These are phyloP conservation scores for Backusella parvicylindrica DNA, from an alignment of 192 early-diverging fungal genomes.

Conservation along the genomic window DNA sequence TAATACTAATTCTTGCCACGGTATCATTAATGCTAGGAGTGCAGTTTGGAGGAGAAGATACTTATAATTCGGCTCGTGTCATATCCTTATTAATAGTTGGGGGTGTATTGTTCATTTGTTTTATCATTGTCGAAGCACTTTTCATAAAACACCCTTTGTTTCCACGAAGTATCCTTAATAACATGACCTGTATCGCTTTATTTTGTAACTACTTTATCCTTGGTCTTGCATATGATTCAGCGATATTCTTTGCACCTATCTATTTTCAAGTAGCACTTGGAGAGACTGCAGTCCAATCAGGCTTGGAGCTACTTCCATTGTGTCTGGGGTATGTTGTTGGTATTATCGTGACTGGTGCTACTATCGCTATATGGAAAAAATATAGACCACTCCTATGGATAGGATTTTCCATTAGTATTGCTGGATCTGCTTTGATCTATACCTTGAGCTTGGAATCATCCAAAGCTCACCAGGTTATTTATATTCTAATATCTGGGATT, in stretches of 20 bases:
- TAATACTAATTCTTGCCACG: slow-evolving; percentile 45
- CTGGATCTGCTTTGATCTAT: slow-evolving; percentile 59
- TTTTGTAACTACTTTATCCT: slow-evolving; percentile 40
- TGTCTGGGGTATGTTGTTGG: slow-evolving; percentile 64
- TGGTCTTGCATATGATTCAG: slow-evolving; percentile 12
- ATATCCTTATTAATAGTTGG: slow-evolving; percentile 56
- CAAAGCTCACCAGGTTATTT: slow-evolving; percentile 53
- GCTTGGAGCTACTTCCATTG: slow-evolving; percentile 74
- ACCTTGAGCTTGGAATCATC: slow-evolving; percentile 43
- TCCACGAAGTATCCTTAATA: slow-evolving; percentile 56
- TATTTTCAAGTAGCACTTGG: slow-evolving; percentile 78
- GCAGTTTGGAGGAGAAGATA: slow-evolving; percentile 64
- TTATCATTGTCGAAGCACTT: slow-evolving; percentile 61
- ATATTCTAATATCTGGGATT: slow-evolving; percentile 62
- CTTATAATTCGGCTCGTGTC: slow-evolving; percentile 61
- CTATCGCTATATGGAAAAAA: slow-evolving; percentile 52
- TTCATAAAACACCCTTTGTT: slow-evolving; percentile 63
- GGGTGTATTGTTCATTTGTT: slow-evolving; percentile 39
- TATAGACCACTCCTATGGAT: slow-evolving; percentile 63
- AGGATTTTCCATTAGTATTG: slow-evolving; percentile 52
- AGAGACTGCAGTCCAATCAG: slow-evolving; percentile 61
- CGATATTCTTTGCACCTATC: slow-evolving; percentile 67
- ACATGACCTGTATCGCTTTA: slow-evolving; percentile 38
- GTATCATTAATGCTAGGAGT: slow-evolving; percentile 66
- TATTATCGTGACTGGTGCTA: slow-evolving; percentile 59